phyloP scores from a whole-genome alignment of 768 basidiomycete species.

The Clavulina sp. region DNA sequence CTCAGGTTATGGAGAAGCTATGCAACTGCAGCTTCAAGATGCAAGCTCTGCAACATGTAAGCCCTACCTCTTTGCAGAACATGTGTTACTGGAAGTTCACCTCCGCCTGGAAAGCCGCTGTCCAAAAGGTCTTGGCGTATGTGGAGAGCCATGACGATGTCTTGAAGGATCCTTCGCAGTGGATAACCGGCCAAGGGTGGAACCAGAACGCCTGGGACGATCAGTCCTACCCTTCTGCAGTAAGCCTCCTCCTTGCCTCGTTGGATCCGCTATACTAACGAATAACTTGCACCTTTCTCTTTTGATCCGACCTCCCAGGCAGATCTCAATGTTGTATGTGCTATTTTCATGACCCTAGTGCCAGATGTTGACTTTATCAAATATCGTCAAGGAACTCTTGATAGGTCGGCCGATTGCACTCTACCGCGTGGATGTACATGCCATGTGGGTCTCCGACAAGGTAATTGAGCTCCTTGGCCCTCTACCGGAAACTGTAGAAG shows the following conservation, averaged over 20 bases:
- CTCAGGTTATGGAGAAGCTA: conserved; percentile 53
- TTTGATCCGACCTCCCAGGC: background rate
- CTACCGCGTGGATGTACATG: conserved; percentile 66
- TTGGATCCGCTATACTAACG: background rate
- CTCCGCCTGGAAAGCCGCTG: background rate
- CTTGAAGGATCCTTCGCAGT: conserved; percentile 32
- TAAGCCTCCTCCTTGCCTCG: conserved; percentile 18
- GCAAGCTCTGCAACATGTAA: conserved; percentile 26
- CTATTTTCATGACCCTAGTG: background rate
- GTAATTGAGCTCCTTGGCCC: conserved; percentile 39
- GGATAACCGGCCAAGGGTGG: conserved; percentile 87
- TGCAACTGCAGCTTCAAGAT: conserved; percentile 47
- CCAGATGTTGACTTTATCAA: background rate
- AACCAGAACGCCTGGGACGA: conserved; percentile 50
- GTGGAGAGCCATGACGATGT: conserved; percentile 41
- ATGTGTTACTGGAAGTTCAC: background rate
- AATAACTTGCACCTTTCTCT: background rate
- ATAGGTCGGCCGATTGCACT: conserved; percentile 55
- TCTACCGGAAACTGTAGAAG: conserved; percentile 46
- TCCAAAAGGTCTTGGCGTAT: conserved; percentile 45
- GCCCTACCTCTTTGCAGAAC: background rate
- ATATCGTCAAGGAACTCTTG: conserved; percentile 36
- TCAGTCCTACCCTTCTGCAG: conserved; percentile 52
- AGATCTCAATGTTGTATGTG: background rate
- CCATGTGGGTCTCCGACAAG: conserved; percentile 65